Evolutionary conservation across 345 rosid genomes (phyloP).

Genomic region (Carallia pectinifolia): DNA sequence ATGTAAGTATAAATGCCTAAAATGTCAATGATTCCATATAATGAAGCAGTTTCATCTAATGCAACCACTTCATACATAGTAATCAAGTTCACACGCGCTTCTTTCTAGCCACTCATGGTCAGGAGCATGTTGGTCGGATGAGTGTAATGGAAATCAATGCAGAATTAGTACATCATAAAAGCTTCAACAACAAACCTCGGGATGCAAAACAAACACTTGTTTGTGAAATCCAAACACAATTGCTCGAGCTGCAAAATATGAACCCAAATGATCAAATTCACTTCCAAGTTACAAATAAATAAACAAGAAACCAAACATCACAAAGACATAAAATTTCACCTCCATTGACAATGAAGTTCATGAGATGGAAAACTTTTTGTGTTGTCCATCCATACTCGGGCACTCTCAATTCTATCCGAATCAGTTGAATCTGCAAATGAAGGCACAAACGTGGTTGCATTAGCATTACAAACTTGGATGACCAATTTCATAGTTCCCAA

Average conservation of each 20-base stretch:
- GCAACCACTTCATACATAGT: background rate
- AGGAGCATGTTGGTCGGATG: no score
- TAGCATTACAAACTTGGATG: background rate
- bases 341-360: slow-evolving; percentile 98
- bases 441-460: background rate
- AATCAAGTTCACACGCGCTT: background rate
- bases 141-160: background rate
- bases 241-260: slow-evolving; percentile 67
- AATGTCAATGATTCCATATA: background rate
- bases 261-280: background rate
- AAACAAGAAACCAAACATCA: background rate
- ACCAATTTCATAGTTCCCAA: background rate
- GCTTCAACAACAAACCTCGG: slow-evolving; percentile 63
- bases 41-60: background rate
- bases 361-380: slow-evolving; percentile 95
- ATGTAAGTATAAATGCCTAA: background rate
- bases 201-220: slow-evolving; percentile 69
- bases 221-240: slow-evolving; percentile 90
- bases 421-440: slow-evolving; percentile 65
- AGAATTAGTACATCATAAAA: background rate
- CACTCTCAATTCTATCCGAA: slow-evolving; percentile 91
- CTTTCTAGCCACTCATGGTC: background rate
- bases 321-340: slow-evolving; percentile 40
- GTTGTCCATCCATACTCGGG: slow-evolving; percentile 99
- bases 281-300: background rate